These are phyloP conservation scores for Torrubiella hemipterigena DNA, from an alignment of 2,329 filamentous ascomycete genomes.

Conservation along the genomic window DNA sequence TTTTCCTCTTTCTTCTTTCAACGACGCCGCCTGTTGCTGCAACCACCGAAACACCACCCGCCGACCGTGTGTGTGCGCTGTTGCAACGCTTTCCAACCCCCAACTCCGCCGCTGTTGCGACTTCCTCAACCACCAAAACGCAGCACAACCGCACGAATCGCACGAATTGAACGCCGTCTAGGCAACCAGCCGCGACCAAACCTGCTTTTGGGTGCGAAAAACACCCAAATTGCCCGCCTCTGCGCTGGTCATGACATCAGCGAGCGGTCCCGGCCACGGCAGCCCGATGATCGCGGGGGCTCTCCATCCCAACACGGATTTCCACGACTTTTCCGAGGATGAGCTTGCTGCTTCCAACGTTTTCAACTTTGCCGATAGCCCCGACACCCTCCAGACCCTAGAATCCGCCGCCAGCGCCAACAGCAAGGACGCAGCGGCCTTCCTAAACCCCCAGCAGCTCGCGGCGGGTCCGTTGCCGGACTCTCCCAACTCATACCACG, in stretches of 20 bases:
- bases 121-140: no score
- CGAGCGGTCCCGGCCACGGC: conserved; percentile 17
- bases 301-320: conserved; percentile 24
- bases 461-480: conserved; percentile 26
- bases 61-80: no score
- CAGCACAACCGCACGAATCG: no score
- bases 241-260: conserved; percentile 25
- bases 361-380: conserved; percentile 23
- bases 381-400: conserved; percentile 23
- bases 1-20: no score
- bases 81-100: no score
- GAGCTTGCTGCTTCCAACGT: conserved; percentile 19
- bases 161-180: no score
- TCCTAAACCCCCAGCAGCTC: conserved; percentile 20
- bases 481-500: conserved; percentile 30
- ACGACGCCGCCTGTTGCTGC: no score
- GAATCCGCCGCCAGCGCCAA: conserved; percentile 15
- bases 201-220: no score
- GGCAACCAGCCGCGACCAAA: no score
- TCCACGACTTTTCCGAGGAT: conserved; percentile 25
- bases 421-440: conserved; percentile 16
- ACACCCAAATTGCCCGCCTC: no score
- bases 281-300: conserved; percentile 26
- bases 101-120: no score
- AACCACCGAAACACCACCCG: no score